Percentiles rank a stretch among this genome's conserved stretches.
Evolutionary conservation across 2,329 filamentous ascomycete genomes (phyloP).

Genomic region (Blastomyces gilchristii): DNA sequence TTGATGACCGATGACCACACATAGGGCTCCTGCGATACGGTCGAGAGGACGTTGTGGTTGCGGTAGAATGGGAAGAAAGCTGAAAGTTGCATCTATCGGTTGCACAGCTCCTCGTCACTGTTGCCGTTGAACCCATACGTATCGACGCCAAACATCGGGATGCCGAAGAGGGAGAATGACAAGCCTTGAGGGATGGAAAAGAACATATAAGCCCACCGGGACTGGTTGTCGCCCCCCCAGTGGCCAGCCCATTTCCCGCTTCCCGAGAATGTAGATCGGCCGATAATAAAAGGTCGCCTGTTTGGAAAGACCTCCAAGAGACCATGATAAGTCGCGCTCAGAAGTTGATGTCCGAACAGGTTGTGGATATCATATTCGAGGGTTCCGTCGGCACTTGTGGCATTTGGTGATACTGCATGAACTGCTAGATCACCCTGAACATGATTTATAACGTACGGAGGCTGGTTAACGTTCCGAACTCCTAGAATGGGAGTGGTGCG

Average conservation of each 20-base stretch:
- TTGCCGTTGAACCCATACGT: slow-evolving; percentile 63
- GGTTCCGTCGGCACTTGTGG: slow-evolving; percentile 62
- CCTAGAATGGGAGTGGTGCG: slow-evolving; percentile 53
- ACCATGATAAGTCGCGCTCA: slow-evolving; percentile 66
- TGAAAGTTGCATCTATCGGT: slow-evolving; percentile 61
- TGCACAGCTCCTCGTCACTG: slow-evolving; percentile 58
- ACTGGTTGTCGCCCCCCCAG: slow-evolving; percentile 70
- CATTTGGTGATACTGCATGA: slow-evolving; percentile 65
- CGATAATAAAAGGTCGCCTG: slow-evolving; percentile 75
- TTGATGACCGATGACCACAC: slow-evolving; percentile 56
- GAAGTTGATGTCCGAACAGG: slow-evolving; percentile 62
- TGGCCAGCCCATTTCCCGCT: slow-evolving; percentile 67
- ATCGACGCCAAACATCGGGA: slow-evolving; percentile 66
- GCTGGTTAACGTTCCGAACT: slow-evolving; percentile 57
- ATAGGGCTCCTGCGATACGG: slow-evolving; percentile 60
- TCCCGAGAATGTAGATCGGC: slow-evolving; percentile 69
- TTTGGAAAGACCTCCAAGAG: slow-evolving; percentile 53
- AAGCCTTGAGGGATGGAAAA: slow-evolving; percentile 69
- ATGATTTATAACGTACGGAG: slow-evolving; percentile 68
- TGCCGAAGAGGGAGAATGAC: slow-evolving; percentile 61
- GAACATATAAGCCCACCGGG: slow-evolving; percentile 62
- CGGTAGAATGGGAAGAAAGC: slow-evolving; percentile 72
- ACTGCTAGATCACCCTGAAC: slow-evolving; percentile 56
- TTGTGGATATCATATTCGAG: slow-evolving; percentile 78
- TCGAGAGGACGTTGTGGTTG: slow-evolving; percentile 59